These are phyloP conservation scores for Vigna nakashimae DNA, from an alignment of 306 rosid genomes.

Conservation along the genomic window DNA sequence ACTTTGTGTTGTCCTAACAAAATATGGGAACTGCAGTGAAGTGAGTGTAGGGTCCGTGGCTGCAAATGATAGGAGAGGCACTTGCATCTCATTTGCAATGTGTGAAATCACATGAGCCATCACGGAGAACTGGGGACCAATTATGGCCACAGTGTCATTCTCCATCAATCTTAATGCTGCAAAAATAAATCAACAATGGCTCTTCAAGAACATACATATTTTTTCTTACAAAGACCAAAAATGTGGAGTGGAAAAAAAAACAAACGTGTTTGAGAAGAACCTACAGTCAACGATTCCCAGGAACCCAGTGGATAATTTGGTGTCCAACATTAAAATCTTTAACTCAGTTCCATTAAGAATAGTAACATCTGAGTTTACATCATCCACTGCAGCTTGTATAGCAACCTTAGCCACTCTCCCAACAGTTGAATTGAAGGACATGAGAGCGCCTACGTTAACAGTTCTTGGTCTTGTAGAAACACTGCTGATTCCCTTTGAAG, in stretches of 20 bases:
- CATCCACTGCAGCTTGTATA: constrained; percentile 56
- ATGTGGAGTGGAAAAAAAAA: not conserved
- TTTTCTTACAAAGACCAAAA: not conserved
- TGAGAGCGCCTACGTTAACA: constrained; percentile 60
- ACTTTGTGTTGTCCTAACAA: constrained; percentile 68
- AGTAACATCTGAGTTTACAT: constrained; percentile 48
- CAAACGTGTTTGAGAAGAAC: constrained; percentile 7
- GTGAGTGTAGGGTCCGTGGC: constrained; percentile 79
- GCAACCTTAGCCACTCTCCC: constrained; percentile 66
- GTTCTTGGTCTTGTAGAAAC: constrained; percentile 37
- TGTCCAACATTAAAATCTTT: constrained; percentile 48
- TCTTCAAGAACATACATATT: not conserved
- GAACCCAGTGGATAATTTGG: constrained; percentile 54
- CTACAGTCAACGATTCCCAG: constrained; percentile 65
- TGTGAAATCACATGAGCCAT: constrained; percentile 62
- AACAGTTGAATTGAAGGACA: constrained; percentile 56
- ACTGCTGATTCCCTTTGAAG: constrained; percentile 29
- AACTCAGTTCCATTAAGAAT: constrained; percentile 58
- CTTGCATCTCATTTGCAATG: constrained; percentile 59
- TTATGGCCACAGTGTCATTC: constrained; percentile 63
- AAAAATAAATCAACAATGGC: not conserved
- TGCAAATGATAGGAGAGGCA: constrained; percentile 62
- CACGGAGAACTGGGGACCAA: constrained; percentile 65
- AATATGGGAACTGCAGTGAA: constrained; percentile 79
- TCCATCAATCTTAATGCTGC: constrained; percentile 62